These are phyloP conservation scores for Ustilago loliicola DNA, from an alignment of 1,284 basidiomycete genomes.

Conservation along the genomic window DNA sequence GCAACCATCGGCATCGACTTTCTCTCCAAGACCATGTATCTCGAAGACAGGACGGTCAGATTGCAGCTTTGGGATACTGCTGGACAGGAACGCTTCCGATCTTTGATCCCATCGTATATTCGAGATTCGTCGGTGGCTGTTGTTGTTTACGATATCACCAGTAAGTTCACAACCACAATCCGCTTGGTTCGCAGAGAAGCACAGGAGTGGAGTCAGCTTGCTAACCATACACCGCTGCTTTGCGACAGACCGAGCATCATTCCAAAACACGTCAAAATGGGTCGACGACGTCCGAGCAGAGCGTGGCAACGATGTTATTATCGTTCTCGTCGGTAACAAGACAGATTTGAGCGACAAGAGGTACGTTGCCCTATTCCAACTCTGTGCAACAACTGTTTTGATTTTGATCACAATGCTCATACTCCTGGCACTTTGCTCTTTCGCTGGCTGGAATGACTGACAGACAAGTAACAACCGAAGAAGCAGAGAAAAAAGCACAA, in stretches of 20 bases:
- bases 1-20: slow-evolving; percentile 99
- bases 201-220: no score
- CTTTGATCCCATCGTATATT: slow-evolving; percentile 98
- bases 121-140: slow-evolving; percentile 98
- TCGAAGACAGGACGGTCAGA: slow-evolving; percentile 97
- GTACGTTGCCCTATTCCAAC: slow-evolving; percentile 23
- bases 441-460: not conserved
- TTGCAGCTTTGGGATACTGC: slow-evolving; percentile 97
- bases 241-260: slow-evolving; percentile 84
- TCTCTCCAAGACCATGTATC: slow-evolving; percentile 99
- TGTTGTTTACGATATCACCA: slow-evolving; percentile 98
- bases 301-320: slow-evolving; percentile 97
- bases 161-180: slow-evolving; percentile 74
- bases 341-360: slow-evolving; percentile 78
- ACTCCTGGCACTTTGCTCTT: no score
- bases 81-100: slow-evolving; percentile 97
- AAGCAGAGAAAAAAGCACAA: slow-evolving; percentile 92
- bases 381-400: no score
- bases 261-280: slow-evolving; percentile 98
- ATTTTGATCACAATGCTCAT: no score
- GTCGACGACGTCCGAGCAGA: slow-evolving; percentile 99
- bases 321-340: slow-evolving; percentile 98
- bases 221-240: no score
- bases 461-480: slow-evolving; percentile 96
- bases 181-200: no score